Evolutionary conservation across 371 early-diverging fungal species (phyloP), one percentile per base, ranked within the genome.

Genomic region (Saksenaea vasiformis): DNA sequence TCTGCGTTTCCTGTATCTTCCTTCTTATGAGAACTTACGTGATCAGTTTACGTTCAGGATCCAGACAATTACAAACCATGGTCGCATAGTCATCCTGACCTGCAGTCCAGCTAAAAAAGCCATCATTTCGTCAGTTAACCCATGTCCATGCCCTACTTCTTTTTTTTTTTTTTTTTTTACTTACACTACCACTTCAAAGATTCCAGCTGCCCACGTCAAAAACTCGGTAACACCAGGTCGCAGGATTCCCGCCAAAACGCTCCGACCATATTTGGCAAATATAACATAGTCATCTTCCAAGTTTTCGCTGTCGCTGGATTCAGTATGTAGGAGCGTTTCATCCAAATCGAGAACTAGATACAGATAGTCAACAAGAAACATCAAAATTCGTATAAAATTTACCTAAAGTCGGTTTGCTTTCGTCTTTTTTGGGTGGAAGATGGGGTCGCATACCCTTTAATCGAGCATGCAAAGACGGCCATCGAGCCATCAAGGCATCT

Each of bases 201-300:
- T 68, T 38, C 65, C 70, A 0, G 80, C 65, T 1, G 80, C 80
- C 80, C 80, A 80, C 11, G 64, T 65, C 38, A 80, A 58, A 43
- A 80, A 80, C 13, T 75, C 72, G n/a, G 73, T 62, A 1, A 75
- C 80, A 28, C 80, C 80, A n/a, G 80, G 80, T n/a, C 80, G 71
- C 10, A 80, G 58, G 17, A 68, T 74, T 9, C 80, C 80, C 24
- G 79, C 79, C 56, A 78, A 62, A 24, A 71, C 64, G 35, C 72
- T 71, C 24, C 53, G 54, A 11, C 67, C 66, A 41, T 78, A 70
- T 54, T 73, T 67, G 22, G 72, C 79, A 60, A 68, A 73, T 1
- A 80, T 56, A 1, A 73, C 72, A 55, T 77, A 80, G 56, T 80
- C 80, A 9, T 73, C 71, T 56, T 77, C 67, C 1, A 38, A 41